Evolutionary conservation across 2,329 filamentous ascomycete species (phyloP).

Genomic region (Penicillium sp.): DNA sequence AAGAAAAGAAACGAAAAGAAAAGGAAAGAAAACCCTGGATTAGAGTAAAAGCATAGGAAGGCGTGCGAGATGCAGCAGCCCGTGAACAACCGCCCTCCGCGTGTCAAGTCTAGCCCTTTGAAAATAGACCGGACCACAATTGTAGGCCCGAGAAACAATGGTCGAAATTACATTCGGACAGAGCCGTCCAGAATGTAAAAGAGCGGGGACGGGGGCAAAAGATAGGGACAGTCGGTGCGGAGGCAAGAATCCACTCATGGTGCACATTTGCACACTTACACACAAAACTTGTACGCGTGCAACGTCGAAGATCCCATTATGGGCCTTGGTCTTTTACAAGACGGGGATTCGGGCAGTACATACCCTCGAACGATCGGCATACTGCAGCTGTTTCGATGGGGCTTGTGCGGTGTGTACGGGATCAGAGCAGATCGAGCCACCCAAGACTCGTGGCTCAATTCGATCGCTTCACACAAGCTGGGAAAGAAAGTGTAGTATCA

Average conservation of each 20-base stretch:
- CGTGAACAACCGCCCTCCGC: conserved; percentile 2
- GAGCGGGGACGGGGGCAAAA: neutral
- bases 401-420: neutral
- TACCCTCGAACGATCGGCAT: conserved; percentile 9
- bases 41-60: conserved; percentile 3
- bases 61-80: conserved; percentile 9
- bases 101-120: conserved; percentile 5
- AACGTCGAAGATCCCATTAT: conserved; percentile 3
- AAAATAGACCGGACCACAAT: conserved; percentile 13
- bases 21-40: neutral
- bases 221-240: neutral
- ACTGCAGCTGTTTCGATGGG: neutral
- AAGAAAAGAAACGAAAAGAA: neutral
- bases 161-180: conserved; percentile 11
- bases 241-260: neutral
- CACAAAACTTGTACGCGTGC: conserved; percentile 5
- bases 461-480: neutral
- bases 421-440: neutral
- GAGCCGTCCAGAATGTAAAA: conserved; percentile 1
- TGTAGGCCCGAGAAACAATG: conserved; percentile 7
- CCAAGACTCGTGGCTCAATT: neutral
- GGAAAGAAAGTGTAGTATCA: neutral
- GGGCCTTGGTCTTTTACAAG: neutral
- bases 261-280: neutral
- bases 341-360: neutral